A percentile compares a stretch with the other conserved stretches of the same genome.
Evolutionary conservation across 768 basidiomycete genomes (phyloP).

Genomic region (Daedaleopsis nitida): DNA sequence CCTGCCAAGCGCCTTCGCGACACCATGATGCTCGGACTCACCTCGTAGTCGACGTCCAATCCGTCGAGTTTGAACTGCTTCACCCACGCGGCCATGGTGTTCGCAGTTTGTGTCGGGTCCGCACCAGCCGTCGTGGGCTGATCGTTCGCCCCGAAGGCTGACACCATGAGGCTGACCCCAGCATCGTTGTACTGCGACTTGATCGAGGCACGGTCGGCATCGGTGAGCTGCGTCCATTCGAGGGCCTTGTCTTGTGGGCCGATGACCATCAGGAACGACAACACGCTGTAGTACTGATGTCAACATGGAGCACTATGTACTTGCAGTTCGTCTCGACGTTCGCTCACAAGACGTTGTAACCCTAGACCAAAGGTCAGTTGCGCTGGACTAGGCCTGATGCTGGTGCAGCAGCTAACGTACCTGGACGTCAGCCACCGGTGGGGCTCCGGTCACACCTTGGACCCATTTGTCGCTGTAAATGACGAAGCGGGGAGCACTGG

Average conservation of each 20-base stretch:
- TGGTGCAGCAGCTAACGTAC: constrained; percentile 30
- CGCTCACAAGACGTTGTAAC: constrained; percentile 60
- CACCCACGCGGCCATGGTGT: constrained; percentile 67
- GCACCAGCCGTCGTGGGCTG: constrained; percentile 55
- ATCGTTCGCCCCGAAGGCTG: constrained; percentile 59
- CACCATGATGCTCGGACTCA: constrained; percentile 19
- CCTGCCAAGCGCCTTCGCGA: neutral
- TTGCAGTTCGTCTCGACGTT: too few relatives aligned
- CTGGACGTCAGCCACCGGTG: constrained; percentile 44
- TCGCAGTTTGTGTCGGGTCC: constrained; percentile 64
- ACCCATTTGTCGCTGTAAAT: constrained; percentile 45
- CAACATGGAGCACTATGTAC: too few relatives aligned
- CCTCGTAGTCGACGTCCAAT: constrained; percentile 75
- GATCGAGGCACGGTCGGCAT: constrained; percentile 46
- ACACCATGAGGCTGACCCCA: constrained; percentile 64
- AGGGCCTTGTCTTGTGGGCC: constrained; percentile 63
- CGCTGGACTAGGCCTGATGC: neutral
- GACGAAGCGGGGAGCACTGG: constrained; percentile 54
- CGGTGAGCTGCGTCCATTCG: constrained; percentile 53
- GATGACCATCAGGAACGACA: constrained; percentile 56
- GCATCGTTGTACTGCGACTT: constrained; percentile 57
- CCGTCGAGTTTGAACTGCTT: constrained; percentile 63
- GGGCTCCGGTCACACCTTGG: constrained; percentile 49
- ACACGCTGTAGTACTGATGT: constrained; percentile 32
- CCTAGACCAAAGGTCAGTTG: constrained; percentile 33